Evolutionary conservation across 768 basidiomycete species (phyloP).

Genomic region (Lyophyllum decastes): DNA sequence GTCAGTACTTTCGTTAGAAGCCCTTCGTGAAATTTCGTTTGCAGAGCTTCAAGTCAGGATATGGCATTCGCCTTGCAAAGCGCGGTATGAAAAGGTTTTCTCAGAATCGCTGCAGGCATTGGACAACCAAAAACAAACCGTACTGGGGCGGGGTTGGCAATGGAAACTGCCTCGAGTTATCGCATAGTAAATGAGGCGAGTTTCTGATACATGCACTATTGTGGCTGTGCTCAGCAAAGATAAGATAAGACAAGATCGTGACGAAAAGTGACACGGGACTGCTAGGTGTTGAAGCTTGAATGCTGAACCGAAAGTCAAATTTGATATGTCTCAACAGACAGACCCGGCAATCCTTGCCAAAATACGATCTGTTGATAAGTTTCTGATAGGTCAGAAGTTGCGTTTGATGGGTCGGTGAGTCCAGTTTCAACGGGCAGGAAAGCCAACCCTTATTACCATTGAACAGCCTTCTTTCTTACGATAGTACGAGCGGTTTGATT

Average conservation of each 20-base stretch:
- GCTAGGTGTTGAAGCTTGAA: background rate
- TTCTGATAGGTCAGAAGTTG: conserved; percentile 50
- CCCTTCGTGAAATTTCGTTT: background rate
- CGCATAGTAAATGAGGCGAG: no score
- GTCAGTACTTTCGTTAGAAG: background rate
- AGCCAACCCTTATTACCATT: background rate
- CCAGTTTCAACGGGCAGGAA: background rate
- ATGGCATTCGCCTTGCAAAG: conserved; percentile 42
- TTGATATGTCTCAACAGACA: conserved; percentile 48
- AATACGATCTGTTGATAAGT: conserved; percentile 39
- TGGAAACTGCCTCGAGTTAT: no score
- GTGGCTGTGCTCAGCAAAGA: background rate
- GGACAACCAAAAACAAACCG: background rate
- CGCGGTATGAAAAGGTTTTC: conserved; percentile 40
- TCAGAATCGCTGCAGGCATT: conserved; percentile 28
- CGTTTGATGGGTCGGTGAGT: conserved; percentile 61
- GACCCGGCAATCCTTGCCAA: conserved; percentile 47
- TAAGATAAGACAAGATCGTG: background rate
- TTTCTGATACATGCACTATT: no score
- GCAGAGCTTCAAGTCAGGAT: conserved; percentile 36
- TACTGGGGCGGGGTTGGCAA: background rate
- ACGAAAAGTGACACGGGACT: background rate
- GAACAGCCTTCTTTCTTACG: conserved; percentile 59
- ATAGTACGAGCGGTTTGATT: conserved; percentile 45
- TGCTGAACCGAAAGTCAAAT: background rate